Evolutionary conservation across 1,284 basidiomycete genomes (phyloP), one percentile per base, ranked within the genome.

Genomic region (Malassezia furfur): DNA sequence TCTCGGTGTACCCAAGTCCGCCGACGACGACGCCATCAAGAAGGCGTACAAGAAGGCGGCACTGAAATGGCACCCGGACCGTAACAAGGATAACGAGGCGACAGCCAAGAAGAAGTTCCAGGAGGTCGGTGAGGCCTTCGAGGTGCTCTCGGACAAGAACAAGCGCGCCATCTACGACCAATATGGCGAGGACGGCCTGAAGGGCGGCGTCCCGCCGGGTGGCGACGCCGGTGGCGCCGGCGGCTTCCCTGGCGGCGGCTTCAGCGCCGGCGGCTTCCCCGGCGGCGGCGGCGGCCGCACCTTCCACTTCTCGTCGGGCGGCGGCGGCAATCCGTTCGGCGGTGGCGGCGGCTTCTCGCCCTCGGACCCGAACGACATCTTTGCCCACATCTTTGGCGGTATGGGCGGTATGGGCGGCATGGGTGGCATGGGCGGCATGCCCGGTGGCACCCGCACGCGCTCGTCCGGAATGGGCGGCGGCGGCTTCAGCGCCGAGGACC

Each of bases 81-180:
- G 91, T 46, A 94, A 93, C 76, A 78, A 79, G 51, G 84, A 85
- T 40, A 78, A 78, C 48, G 84, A 85, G 60, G 91, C 91, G 64
- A 32, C 51, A 5, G 87, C 93, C 0, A 85, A 84, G 9, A 82
- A 83, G 70, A 94, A 88, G 78, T 98, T 98, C 78, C 93, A 98
- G 78, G 84, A 94, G 81, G 86, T 94, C 56, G 88, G 88, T 22
- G 93, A 98, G 79, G 93, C 93, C 0, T 96, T 93, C 70, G 93
- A 98, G 76, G 93, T 96, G 45, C 82, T 96, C 50, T 88, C 83
- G 50, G 91, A 96, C 77, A 85, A 86, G 78, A 82, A 96, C 76
- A 98, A 96, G 77, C 85, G 89, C 45, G 80, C 88, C 0, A 77
- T 96, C 28, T 98, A 94, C 66, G 93, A 98, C 76, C 89, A 93